Base-by-base conservation (phyloP, 805 yeast genomes). In the Wickerhamiella nectarea region DNA sequence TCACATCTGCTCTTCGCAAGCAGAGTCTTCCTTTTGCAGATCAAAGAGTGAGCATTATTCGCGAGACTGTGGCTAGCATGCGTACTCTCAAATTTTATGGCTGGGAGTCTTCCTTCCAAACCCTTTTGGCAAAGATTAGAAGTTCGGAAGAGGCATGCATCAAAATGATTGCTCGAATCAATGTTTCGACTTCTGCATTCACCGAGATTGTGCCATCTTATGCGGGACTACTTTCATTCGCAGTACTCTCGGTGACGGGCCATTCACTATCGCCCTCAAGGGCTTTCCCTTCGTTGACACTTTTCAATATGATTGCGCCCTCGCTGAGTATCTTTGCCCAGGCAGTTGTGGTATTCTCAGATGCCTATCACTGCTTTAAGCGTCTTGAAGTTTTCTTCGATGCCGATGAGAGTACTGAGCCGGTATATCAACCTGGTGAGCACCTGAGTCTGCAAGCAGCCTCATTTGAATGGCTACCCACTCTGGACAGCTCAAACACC, bases 51-150 rank as follows among this genome's bases (percentile, higher is more conserved):
- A 69, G 75, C 37, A 68, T 74, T 39, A 76, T 85, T 59, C 79
- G 82, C 51, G 97, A 87, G 59, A 74, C 85, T 21, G 66, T 87
- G 50, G 76, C 72, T 55, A 76, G 80, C 51, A 73, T 87, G 70
- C 83, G 81, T 55, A 71, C 79, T 57, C 82, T 87, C 59, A 87
- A 87, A 64, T 81, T 72, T 58, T 87, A 86, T 58, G 82, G 93
- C 1, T 87, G 95, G 95, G 96, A 87, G 62, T 68, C 68, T 22
- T 86, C 95, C 0, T 87, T 84, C 57, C 68, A 69, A 43, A 59
- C 68, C 9, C 64, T 70, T 41, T 70, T 87, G 28, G 56, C 73
- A 12, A 68, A 66, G 10, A 66, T 74, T 21, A 72, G 96, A 57
- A 17, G 56, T 0, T 56, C 64, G 17, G 97, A 56, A 0, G 56